phyloP scores from a whole-genome alignment of 208 protist genomes.

The Angomonas deanei region DNA sequence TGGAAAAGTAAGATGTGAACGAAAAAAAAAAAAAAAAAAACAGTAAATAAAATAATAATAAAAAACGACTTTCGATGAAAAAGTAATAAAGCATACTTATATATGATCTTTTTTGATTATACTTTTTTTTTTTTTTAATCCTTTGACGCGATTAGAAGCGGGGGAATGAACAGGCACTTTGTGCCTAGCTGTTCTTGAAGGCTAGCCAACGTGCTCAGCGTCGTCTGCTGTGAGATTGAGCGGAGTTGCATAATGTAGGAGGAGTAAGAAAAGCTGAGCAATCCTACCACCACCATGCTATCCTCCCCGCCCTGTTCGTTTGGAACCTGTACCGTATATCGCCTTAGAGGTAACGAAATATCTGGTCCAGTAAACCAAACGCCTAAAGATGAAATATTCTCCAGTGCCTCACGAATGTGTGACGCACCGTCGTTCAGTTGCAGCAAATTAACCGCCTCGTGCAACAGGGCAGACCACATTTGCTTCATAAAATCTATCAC shows the following conservation, averaged over 20 bases:
- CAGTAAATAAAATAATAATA: slow-evolving; percentile 6
- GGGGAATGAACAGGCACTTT: slow-evolving; percentile 46
- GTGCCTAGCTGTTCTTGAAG: slow-evolving; percentile 43
- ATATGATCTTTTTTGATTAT: not conserved
- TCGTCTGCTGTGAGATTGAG: slow-evolving; percentile 31
- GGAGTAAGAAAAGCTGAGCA: slow-evolving; percentile 69
- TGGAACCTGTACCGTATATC: slow-evolving; percentile 45
- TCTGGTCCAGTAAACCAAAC: slow-evolving; percentile 58
- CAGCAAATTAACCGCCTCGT: slow-evolving; percentile 41
- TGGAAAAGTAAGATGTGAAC: slow-evolving; percentile 6
- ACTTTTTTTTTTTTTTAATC: slow-evolving; percentile 8
- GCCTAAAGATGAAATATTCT: slow-evolving; percentile 68
- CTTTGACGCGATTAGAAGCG: slow-evolving; percentile 26
- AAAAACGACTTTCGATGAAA: slow-evolving; percentile 1
- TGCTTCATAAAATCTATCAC: slow-evolving; percentile 47
- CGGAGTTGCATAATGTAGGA: slow-evolving; percentile 67
- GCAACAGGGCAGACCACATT: slow-evolving; percentile 51
- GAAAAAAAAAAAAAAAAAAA: slow-evolving; percentile 12
- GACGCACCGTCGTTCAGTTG: slow-evolving; percentile 10
- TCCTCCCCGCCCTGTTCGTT: slow-evolving; percentile 24
- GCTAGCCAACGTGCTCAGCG: slow-evolving; percentile 29
- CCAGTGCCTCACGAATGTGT: slow-evolving; percentile 32
- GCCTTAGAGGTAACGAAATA: slow-evolving; percentile 62
- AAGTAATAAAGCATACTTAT: not conserved
- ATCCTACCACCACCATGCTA: slow-evolving; percentile 48